Evolutionary conservation across 768 basidiomycete genomes (phyloP), one percentile per base, ranked within the genome.

Genomic region (Lactifluus pinguis): DNA sequence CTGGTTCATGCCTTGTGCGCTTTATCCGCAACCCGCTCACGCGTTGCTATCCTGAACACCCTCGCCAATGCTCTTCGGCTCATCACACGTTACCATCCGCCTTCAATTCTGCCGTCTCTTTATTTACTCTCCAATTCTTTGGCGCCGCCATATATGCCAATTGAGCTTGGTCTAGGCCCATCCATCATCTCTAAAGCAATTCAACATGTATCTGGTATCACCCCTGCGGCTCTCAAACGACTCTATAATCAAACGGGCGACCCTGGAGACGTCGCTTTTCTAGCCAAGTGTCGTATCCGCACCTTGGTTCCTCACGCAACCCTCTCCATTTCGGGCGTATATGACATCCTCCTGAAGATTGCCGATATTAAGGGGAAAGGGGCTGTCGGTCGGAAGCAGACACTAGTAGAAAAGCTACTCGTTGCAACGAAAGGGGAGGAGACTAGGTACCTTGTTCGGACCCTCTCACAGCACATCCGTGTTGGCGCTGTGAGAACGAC

Each of bases 401-500:
- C 82, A 42, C 76, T 91, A 17, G 86, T 93, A 1, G 85, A 92
- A 69, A 86, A 81, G 68, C 76, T 95, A 25, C 80, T 95, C n/a
- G 80, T 95, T 6, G 80, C 89, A 10, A 87, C 93, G 0, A 82
- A 79, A 60, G 94, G 92, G 25, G 94, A 95, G 72, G 92, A 97
- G 73, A 79, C 82, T n/a, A 80, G 92, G 32, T 97, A 84, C 67
- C 76, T 95, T 45, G 85, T 87, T 34, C 80, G 89, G 42, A 89
- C 82, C 2, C 76, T 94, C 30, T 83, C 79, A 32, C 81, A 82
- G 68, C 86, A 92, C 70, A 76, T 92, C 48, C 83, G 91, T 49
- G 93, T 95, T 15, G 94, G 94, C 1, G 94, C 93, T 3, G 91
- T 94, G 32, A 79, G 90, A 65, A 83, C 88, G 29, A 87, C 92